A percentile compares a stretch with the other conserved stretches of the same genome.
Evolutionary conservation across 257 asterid genomes (phyloP).

Genomic region (Cinchona pubescens): DNA sequence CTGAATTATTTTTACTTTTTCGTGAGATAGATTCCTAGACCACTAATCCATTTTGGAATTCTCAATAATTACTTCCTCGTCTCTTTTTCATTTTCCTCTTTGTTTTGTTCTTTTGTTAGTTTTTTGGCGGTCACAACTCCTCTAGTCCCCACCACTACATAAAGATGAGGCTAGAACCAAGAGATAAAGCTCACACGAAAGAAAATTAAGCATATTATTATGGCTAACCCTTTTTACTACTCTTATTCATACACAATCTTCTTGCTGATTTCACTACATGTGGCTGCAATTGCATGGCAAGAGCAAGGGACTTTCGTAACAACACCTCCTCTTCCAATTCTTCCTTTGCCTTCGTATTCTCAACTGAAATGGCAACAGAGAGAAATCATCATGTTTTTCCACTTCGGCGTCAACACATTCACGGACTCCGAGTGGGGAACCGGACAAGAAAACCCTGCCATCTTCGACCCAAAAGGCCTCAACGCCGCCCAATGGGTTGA

Average conservation of each 20-base stretch:
- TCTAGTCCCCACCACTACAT: neutral
- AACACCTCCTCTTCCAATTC: slow-evolving; percentile 87
- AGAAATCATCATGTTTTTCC: slow-evolving; percentile 82
- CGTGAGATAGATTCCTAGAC: no score
- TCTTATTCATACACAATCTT: neutral
- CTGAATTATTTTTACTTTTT: no score
- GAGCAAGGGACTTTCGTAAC: neutral
- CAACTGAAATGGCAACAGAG: slow-evolving; percentile 94
- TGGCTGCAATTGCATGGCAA: slow-evolving; percentile 15
- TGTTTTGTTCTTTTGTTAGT: neutral
- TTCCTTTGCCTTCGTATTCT: slow-evolving; percentile 69
- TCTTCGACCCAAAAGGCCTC: slow-evolving; percentile 64
- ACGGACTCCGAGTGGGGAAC: slow-evolving; percentile 89
- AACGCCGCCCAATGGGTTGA: slow-evolving; percentile 79
- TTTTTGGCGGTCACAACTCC: neutral
- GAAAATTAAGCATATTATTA: neutral
- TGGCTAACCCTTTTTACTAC: slow-evolving; percentile 16
- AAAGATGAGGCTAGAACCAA: neutral
- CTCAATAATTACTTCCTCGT: neutral
- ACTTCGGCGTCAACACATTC: slow-evolving; percentile 90
- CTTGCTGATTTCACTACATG: slow-evolving; percentile 5
- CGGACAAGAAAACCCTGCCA: slow-evolving; percentile 60
- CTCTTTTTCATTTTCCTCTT: neutral
- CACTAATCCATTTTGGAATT: no score
- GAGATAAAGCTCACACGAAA: no score